phyloP scores from a whole-genome alignment of 2,329 filamentous ascomycete genomes.

The Ceratocystis cacaofunesta region DNA sequence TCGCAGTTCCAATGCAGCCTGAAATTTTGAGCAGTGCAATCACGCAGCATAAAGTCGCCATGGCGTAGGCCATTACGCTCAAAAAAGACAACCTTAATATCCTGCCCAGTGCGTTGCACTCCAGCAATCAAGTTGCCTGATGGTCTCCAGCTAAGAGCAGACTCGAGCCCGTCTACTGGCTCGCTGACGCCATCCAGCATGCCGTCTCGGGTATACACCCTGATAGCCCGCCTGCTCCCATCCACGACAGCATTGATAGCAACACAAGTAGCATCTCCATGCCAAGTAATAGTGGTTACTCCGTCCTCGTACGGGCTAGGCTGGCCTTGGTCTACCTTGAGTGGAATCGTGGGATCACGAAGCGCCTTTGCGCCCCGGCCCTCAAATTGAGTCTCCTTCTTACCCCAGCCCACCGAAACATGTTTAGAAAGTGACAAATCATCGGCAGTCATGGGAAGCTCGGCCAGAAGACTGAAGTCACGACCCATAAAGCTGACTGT shows the following conservation, averaged over 20 bases:
- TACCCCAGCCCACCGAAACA: slow-evolving; percentile 95
- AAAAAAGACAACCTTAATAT: slow-evolving; percentile 75
- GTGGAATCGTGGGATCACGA: slow-evolving; percentile 85
- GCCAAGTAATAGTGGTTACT: slow-evolving; percentile 67
- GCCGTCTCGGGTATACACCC: slow-evolving; percentile 83
- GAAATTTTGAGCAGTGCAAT: slow-evolving; percentile 39
- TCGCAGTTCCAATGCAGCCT: slow-evolving; percentile 76
- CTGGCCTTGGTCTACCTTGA: slow-evolving; percentile 72
- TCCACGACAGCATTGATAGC: slow-evolving; percentile 69
- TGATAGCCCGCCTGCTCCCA: slow-evolving; percentile 58
- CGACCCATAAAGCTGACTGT: slow-evolving; percentile 87
- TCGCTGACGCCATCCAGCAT: slow-evolving; percentile 86
- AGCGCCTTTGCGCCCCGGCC: slow-evolving; percentile 76
- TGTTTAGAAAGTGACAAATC: slow-evolving; percentile 82
- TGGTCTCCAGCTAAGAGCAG: slow-evolving; percentile 77
- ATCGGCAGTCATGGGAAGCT: slow-evolving; percentile 54
- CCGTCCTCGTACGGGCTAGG: slow-evolving; percentile 61
- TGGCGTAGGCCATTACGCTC: slow-evolving; percentile 96
- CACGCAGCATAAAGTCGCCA: slow-evolving; percentile 74
- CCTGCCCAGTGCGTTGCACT: slow-evolving; percentile 54
- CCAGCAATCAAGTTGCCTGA: slow-evolving; percentile 82
- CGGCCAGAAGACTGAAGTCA: slow-evolving; percentile 69
- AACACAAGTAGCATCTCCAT: slow-evolving; percentile 83
- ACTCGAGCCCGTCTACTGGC: slow-evolving; percentile 83
- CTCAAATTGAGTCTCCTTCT: slow-evolving; percentile 95